Percentiles rank a stretch among this genome's conserved stretches.
phyloP scores from a whole-genome alignment of 2,329 filamentous ascomycete species.

The Hypoxylon rubiginosum region DNA sequence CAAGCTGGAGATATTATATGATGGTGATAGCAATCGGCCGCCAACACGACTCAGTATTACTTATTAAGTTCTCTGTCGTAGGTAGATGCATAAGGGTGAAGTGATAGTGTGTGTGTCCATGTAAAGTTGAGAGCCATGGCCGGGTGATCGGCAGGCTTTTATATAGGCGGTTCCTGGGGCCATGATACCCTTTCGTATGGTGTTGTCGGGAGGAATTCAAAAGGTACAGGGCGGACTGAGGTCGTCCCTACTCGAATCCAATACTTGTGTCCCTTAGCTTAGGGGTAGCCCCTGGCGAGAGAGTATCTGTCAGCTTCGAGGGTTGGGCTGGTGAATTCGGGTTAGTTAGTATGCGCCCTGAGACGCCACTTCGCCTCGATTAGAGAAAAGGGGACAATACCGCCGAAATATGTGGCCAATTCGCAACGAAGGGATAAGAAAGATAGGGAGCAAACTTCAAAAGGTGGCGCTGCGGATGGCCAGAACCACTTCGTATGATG shows the following conservation, averaged over 20 bases:
- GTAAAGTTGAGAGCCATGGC: neutral
- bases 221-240: neutral
- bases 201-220: constrained; percentile 2
- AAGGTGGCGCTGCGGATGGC: neutral
- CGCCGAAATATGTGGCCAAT: constrained; percentile 4
- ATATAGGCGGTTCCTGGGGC: constrained; percentile 2
- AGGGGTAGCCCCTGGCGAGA: constrained; percentile 22
- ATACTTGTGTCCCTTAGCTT: constrained; percentile 11
- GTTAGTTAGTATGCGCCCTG: neutral
- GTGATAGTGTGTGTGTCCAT: neutral
- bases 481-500: neutral
- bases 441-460: constrained; percentile 2
- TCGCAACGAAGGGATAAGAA: constrained; percentile 23
- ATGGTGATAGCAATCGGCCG: constrained; percentile 24
- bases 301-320: constrained; percentile 2
- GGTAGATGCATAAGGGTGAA: constrained; percentile 18
- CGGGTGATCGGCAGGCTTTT: constrained; percentile 32
- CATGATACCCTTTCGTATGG: neutral
- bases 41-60: constrained; percentile 29
- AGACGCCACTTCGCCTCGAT: constrained; percentile 13
- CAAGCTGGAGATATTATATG: constrained; percentile 15
- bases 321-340: neutral
- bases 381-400: neutral
- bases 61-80: constrained; percentile 20
- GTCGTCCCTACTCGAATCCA: constrained; percentile 3